These are phyloP conservation scores for Phytophthora sojae DNA, from an alignment of 352 stramenopile genomes.

Conservation along the genomic window DNA sequence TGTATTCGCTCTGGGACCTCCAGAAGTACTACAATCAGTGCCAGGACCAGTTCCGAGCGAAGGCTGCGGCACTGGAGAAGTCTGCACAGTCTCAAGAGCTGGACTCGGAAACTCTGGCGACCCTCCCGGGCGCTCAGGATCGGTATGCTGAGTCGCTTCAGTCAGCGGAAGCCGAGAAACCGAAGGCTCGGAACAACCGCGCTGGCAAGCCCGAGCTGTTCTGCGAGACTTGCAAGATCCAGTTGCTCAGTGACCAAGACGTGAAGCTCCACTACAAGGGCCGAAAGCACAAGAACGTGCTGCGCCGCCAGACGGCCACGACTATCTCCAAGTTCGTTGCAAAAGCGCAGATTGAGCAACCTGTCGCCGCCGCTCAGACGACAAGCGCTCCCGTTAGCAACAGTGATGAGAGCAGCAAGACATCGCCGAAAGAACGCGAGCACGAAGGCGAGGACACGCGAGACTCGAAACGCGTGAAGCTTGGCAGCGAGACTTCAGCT, in stretches of 20 bases:
- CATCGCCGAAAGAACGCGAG: slow-evolving; percentile 9
- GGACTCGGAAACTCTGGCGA: slow-evolving; percentile 29
- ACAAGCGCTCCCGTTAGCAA: neutral
- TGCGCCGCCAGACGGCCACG: slow-evolving; percentile 52
- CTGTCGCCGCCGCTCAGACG: neutral
- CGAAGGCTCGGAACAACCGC: slow-evolving; percentile 33
- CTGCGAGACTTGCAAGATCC: slow-evolving; percentile 72
- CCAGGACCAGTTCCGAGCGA: slow-evolving; percentile 58
- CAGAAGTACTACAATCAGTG: slow-evolving; percentile 64
- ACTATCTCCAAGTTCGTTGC: slow-evolving; percentile 64
- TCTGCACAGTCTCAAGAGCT: slow-evolving; percentile 13
- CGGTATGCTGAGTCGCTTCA: slow-evolving; percentile 34
- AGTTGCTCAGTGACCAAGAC: slow-evolving; percentile 81
- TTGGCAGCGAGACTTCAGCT: slow-evolving; percentile 3
- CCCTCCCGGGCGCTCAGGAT: slow-evolving; percentile 49
- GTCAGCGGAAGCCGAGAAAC: slow-evolving; percentile 7
- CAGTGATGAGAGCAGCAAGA: slow-evolving; percentile 3
- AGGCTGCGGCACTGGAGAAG: slow-evolving; percentile 43
- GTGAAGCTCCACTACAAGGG: slow-evolving; percentile 76
- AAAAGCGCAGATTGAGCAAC: slow-evolving; percentile 32
- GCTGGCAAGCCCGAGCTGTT: slow-evolving; percentile 57
- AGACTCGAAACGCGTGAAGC: slow-evolving; percentile 41
- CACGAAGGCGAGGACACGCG: slow-evolving; percentile 32
- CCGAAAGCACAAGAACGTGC: slow-evolving; percentile 87
- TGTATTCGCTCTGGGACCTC: slow-evolving; percentile 80